Evolutionary conservation across 306 rosid genomes (phyloP).

Genomic region (Cicer judaicum): DNA sequence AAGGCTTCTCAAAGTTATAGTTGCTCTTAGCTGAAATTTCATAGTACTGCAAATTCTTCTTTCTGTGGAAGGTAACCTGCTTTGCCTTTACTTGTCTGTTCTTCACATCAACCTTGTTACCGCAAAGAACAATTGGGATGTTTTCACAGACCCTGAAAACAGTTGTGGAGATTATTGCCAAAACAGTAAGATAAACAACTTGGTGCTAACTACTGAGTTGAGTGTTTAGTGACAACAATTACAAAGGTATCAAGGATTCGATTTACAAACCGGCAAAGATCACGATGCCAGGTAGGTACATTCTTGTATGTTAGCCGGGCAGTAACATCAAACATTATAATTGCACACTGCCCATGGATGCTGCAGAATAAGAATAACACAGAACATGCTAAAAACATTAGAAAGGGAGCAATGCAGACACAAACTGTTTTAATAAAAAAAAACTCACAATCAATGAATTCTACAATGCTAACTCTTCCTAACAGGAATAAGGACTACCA

Average conservation of each 20-base stretch:
- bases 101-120: conserved; percentile 85
- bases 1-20: conserved; percentile 59
- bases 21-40: conserved; percentile 86
- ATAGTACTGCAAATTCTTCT: conserved; percentile 74
- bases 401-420: neutral
- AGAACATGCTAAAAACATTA: neutral
- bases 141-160: conserved; percentile 69
- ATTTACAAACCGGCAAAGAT: conserved; percentile 65
- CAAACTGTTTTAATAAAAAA: too few species aligned
- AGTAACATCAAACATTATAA: too few species aligned
- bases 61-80: conserved; percentile 79
- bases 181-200: neutral
- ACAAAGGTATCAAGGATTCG: neutral
- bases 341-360: conserved; percentile 74
- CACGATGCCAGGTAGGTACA: conserved; percentile 79
- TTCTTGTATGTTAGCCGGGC: too few species aligned
- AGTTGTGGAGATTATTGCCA: neutral
- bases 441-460: too few species aligned
- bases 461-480: too few species aligned
- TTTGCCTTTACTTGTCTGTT: conserved; percentile 87
- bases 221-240: conserved; percentile 12
- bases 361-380: conserved; percentile 48
- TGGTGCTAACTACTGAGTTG: conserved; percentile 21
- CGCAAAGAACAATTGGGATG: conserved; percentile 76
- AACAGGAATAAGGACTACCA: too few species aligned